A percentile compares a stretch with the other conserved stretches of the same genome.
These are phyloP conservation scores for Phoenix dactylifera DNA, from an alignment of 176 grass and related monocot species.

Conservation along the genomic window DNA sequence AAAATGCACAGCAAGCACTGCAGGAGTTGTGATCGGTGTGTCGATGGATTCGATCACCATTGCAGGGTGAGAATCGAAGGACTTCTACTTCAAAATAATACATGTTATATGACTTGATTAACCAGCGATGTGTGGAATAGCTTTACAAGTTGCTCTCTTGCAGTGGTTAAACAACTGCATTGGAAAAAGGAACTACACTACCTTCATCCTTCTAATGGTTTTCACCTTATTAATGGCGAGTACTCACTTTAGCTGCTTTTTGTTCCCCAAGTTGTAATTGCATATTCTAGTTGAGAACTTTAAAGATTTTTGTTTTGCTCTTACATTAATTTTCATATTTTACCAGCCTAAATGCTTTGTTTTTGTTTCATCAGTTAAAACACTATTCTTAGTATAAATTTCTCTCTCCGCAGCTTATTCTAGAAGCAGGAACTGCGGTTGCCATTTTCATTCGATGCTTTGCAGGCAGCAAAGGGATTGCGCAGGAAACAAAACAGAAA, in stretches of 20 bases:
- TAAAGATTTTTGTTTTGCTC: too few relatives aligned
- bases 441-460: constrained; percentile 80
- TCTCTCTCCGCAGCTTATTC: constrained; percentile 43
- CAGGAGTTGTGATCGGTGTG: constrained; percentile 81
- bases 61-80: constrained; percentile 50
- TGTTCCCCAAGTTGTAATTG: too few relatives aligned
- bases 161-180: constrained; percentile 99
- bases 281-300: too few relatives aligned
- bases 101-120: too few relatives aligned
- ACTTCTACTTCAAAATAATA: too few relatives aligned
- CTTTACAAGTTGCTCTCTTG: constrained; percentile 6
- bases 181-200: constrained; percentile 74
- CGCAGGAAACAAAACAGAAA: constrained; percentile 52
- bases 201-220: constrained; percentile 86
- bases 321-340: too few relatives aligned
- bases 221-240: constrained; percentile 73
- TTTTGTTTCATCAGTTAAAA: too few relatives aligned
- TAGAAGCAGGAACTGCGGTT: constrained; percentile 57
- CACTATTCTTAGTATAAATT: too few relatives aligned
- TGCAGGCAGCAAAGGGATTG: constrained; percentile 46
- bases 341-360: too few relatives aligned
- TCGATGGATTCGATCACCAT: constrained; percentile 98
- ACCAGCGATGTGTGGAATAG: too few relatives aligned
- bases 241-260: not conserved
- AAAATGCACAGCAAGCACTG: constrained; percentile 96